These are phyloP conservation scores for Canna indica DNA, from an alignment of 176 grass and related monocot genomes.

Conservation along the genomic window DNA sequence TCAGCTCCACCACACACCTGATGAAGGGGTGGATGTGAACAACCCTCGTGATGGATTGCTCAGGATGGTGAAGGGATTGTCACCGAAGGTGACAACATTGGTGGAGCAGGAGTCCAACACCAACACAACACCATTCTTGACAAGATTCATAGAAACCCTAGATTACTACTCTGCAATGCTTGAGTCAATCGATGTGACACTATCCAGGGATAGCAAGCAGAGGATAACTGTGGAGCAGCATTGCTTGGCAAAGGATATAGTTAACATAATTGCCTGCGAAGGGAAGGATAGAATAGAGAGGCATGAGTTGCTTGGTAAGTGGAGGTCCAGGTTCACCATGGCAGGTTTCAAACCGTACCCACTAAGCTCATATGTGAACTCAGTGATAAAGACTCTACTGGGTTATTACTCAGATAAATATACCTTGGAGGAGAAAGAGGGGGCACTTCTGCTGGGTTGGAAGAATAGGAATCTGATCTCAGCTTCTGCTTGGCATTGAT, in stretches of 20 bases:
- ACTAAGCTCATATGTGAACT: constrained; percentile 80
- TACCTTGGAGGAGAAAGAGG: constrained; percentile 77
- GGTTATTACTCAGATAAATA: constrained; percentile 76
- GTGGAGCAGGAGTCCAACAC: constrained; percentile 98
- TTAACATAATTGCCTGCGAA: constrained; percentile 92
- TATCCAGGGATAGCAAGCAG: constrained; percentile 59
- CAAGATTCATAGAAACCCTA: constrained; percentile 70
- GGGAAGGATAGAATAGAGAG: constrained; percentile 82
- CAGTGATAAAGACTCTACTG: constrained; percentile 77
- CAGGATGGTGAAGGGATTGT: constrained; percentile 82
- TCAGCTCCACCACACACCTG: constrained; percentile 77
- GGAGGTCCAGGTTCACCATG: constrained; percentile 89
- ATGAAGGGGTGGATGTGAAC: constrained; percentile 81
- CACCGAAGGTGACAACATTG: constrained; percentile 79
- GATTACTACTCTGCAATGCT: constrained; percentile 95
- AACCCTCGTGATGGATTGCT: constrained; percentile 90
- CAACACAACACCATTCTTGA: constrained; percentile 84
- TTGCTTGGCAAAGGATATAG: constrained; percentile 90
- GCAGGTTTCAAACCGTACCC: constrained; percentile 84
- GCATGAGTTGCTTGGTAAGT: constrained; percentile 91
- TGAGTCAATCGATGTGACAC: constrained; percentile 63
- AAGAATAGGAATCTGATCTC: constrained; percentile 93
- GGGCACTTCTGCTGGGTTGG: constrained; percentile 77
- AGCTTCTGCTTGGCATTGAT: constrained; percentile 85
- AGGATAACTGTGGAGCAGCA: constrained; percentile 93